Evolutionary conservation across 202 grass and related monocot genomes (phyloP), one percentile per base, ranked within the genome.

Genomic region (Digitaria exilis): DNA sequence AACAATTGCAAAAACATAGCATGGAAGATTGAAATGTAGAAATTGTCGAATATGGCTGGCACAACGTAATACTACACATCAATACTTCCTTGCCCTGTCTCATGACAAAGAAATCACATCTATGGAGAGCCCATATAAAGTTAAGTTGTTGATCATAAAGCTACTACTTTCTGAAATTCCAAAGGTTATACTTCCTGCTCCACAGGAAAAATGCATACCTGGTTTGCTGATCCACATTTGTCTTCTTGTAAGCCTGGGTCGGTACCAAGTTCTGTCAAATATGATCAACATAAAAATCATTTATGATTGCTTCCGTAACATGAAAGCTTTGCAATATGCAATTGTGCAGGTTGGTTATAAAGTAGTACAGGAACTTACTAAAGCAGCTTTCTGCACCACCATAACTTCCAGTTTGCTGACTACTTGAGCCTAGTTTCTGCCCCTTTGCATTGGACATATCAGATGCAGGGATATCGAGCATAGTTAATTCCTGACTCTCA

Each of bases 201-300:
- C 42, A 44, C 7, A 19, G 12, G 43, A 31, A 59, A 65, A 85
- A 77, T 55, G 65, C 81, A 83, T 79, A 93, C 91, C 91, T 90
- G 52, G 50, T n/a, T 79, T 56, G 80, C 24, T 35, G 16, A 75
- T 88, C 37, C 73, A 46, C 68, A 54, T 83, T 58, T 66, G 22
- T 35, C 45, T 63, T 65, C 69, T 71, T 17, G 68, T 19, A 66
- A 60, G 31, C 17, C 54, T 66, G 62, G 62, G 5, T 56, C 25
- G 0, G 9, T 67, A 65, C 57, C 37, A 50, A 10, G 50, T 79
- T 65, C 88, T 90, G 58, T 52, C 49, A 82, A 73, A 78, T 68
- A 61, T 50, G 18, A 82, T 26, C 24, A 89, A 41, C 12, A 86
- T 82, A 78, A 32, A 46, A 18, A 78, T 17, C 22, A 80, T 60